Base-by-base conservation (phyloP, 179 eudicot species). In the Carnegiea gigantea region DNA sequence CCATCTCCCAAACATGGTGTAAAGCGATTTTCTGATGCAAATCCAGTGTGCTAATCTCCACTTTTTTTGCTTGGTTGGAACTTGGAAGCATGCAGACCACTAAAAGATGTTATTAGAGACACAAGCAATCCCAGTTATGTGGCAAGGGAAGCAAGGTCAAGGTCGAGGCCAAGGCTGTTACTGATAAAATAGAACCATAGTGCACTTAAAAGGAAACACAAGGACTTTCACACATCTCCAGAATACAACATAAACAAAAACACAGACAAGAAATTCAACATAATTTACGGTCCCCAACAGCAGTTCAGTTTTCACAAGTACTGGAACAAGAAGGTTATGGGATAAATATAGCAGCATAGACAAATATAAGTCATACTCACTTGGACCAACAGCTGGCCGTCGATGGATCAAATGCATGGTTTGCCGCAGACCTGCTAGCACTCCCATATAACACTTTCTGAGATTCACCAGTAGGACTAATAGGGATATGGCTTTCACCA, bases 311-410 rank as follows among this genome's bases (percentile, higher is more conserved):
- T 40, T 38, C 72, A 59, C 18, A 77, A 77, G 9, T 38, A 72
- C 51, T 30, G 62, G 70, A 44, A 24, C 70, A 82, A 72, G 43
- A 77, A 43, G 36, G 48, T 18, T 78, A 82, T 40, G 5, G 74
- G 40, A 78, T 30, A 7, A 40, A 44, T 80, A 83, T 46, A 53
- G 21, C 62, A 26, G 26, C 21, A 2, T 49, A 80, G 64, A 84
- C 15, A 60, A 46, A 30, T 17, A 76, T 43, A 80, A 53, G 12
- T 54, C 21, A 60, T 74, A 85, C 99, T 96, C 88, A 96, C 99
- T 92, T 91, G 93, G 91, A 76, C 97, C 95, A 93, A 84, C 87
- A 80, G 85, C 83, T 87, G 67, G 89, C 84, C 80, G 88, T 84
- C 82, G 92, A 84, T 78, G 88, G 78, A 73, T 89, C 92, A 85